Conservation (phyloP, 176 grass and related monocot genomes). For the Musa beccarii region DNA sequence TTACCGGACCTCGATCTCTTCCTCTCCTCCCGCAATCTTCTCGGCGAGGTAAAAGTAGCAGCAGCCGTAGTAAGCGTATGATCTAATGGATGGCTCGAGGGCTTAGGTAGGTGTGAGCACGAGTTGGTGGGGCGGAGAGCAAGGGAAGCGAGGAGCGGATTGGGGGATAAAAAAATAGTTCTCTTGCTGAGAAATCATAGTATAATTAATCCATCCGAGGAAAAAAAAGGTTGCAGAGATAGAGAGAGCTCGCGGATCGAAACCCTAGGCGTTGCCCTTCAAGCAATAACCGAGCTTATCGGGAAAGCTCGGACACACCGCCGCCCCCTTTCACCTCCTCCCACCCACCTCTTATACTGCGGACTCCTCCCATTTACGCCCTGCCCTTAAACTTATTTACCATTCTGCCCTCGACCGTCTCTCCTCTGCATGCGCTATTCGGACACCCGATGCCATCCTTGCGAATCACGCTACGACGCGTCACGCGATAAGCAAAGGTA, state of each 20-base stretch:
- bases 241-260: slow-evolving; percentile 8
- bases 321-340: slow-evolving; percentile 12
- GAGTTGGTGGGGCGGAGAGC: not conserved
- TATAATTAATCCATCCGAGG: slow-evolving; percentile 3
- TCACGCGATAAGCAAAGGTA: no score
- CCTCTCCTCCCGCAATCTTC: not conserved
- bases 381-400: no score
- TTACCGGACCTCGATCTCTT: not conserved
- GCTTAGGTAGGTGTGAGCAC: no score
- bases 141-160: not conserved
- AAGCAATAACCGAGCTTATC: slow-evolving; percentile 36
- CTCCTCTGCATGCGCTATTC: not conserved
- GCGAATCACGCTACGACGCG: no score
- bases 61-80: not conserved
- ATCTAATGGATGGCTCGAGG: not conserved
- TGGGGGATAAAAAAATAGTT: not conserved
- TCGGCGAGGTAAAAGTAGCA: not conserved
- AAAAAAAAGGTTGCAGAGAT: not conserved
- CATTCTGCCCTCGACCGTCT: not conserved
- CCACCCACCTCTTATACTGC: slow-evolving; percentile 7
- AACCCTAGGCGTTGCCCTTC: slow-evolving; percentile 31
- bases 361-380: not conserved
- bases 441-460: not conserved
- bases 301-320: slow-evolving; percentile 26
- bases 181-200: not conserved